Percentiles rank a stretch among this genome's conserved stretches.
Evolutionary conservation across 331 rosid genomes (phyloP).

Genomic region (Saraca asoca): DNA sequence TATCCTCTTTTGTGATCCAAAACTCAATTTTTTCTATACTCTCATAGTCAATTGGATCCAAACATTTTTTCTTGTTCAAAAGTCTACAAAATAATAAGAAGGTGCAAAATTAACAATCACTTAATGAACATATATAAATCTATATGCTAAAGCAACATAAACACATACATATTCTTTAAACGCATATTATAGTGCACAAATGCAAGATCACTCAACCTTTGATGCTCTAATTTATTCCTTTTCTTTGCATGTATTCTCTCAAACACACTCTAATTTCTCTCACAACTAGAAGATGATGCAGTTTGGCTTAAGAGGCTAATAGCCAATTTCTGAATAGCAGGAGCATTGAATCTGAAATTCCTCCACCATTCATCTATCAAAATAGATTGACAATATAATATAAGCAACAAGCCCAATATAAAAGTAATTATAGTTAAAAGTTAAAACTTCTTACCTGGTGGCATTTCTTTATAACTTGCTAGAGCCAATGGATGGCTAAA

Average conservation of each 20-base stretch:
- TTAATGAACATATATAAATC: not conserved
- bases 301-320: too few species aligned
- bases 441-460: too few species aligned
- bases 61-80: not conserved
- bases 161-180: not conserved
- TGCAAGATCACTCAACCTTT: not conserved
- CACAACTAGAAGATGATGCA: not conserved
- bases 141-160: not conserved
- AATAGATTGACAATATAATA: too few species aligned
- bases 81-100: not conserved
- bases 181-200: not conserved
- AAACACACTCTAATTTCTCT: not conserved
- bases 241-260: not conserved
- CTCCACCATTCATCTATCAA: too few species aligned
- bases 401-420: too few species aligned
- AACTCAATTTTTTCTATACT: not conserved
- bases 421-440: too few species aligned
- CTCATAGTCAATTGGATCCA: conserved; percentile 5
- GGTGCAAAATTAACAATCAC: not conserved
- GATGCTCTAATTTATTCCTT: not conserved
- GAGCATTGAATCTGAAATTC: too few species aligned
- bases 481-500: too few species aligned
- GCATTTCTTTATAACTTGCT: too few species aligned
- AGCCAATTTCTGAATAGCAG: too few species aligned
- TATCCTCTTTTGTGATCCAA: not conserved